Evolutionary conservation across 306 rosid genomes (phyloP).

Genomic region (Astragalus membranaceus): DNA sequence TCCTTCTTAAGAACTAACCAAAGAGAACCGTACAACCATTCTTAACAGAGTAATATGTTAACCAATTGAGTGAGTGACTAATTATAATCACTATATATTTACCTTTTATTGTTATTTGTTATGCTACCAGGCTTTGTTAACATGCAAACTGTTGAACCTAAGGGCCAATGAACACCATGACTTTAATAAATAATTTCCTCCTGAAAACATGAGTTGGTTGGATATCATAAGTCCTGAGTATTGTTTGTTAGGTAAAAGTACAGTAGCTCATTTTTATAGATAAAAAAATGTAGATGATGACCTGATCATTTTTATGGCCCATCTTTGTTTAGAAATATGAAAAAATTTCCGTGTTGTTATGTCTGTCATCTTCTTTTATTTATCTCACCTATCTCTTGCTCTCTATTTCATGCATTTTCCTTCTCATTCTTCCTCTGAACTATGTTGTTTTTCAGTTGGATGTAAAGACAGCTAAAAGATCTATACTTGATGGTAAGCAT

Average conservation of each 20-base stretch:
- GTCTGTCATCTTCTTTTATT: not conserved
- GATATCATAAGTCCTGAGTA: not conserved
- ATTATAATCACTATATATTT: not conserved
- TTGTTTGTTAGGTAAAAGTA: not conserved
- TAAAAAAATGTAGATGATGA: too few relatives aligned
- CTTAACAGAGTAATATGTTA: not conserved
- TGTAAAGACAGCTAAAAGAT: conserved; percentile 68
- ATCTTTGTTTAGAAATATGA: too few relatives aligned
- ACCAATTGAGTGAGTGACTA: not conserved
- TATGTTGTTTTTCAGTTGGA: conserved; percentile 55
- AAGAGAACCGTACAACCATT: not conserved
- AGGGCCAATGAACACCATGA: not conserved
- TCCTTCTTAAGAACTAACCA: not conserved
- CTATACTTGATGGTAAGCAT: conserved; percentile 71
- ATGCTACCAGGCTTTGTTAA: not conserved
- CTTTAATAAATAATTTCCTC: not conserved
- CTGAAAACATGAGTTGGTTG: not conserved
- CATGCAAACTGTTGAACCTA: not conserved
- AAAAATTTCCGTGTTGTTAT: not conserved
- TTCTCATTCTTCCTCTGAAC: not conserved
- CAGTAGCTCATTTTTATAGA: not conserved
- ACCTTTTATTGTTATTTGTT: not conserved
- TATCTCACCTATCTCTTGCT: not conserved
- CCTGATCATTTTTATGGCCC: too few relatives aligned
- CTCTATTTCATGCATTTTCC: conserved; percentile 7